A percentile compares a stretch with the other conserved stretches of the same genome.
These are phyloP conservation scores for Boletus subcaerulescens DNA, from an alignment of 768 basidiomycete genomes.

Conservation along the genomic window DNA sequence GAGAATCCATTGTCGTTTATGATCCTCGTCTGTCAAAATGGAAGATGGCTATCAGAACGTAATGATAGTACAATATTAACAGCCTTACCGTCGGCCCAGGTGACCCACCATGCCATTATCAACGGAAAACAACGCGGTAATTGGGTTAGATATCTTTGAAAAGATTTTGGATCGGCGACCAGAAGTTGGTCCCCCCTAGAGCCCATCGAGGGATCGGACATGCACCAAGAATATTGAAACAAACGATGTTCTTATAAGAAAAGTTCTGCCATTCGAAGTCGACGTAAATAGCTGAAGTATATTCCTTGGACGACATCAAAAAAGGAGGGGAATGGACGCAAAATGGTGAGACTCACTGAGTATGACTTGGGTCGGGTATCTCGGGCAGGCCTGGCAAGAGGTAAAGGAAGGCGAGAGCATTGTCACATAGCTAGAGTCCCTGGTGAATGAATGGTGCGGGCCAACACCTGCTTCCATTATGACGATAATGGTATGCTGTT, in stretches of 20 bases:
- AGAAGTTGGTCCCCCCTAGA: conserved; percentile 24
- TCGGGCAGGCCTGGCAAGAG: background rate
- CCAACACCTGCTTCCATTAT: background rate
- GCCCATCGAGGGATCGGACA: background rate
- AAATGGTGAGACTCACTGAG: conserved; percentile 12
- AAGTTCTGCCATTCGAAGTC: conserved; percentile 30
- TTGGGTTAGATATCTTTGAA: no score
- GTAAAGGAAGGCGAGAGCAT: conserved; percentile 6
- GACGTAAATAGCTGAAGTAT: conserved; percentile 22
- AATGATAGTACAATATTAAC: no score
- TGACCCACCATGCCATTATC: no score
- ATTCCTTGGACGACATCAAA: conserved; percentile 25
- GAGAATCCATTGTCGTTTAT: no score
- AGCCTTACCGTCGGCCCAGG: no score
- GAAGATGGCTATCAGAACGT: no score
- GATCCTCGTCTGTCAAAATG: no score
- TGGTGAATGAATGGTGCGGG: background rate
- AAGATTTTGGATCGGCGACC: no score
- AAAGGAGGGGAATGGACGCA: conserved; percentile 10
- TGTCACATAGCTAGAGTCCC: conserved; percentile 3
- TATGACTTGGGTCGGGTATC: conserved; percentile 18
- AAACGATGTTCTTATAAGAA: conserved; percentile 25
- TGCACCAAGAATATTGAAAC: conserved; percentile 27
- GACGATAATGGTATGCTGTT: background rate
- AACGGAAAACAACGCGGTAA: no score